Evolutionary conservation across 179 eudicot genomes (phyloP).

Genomic region (Monotropa hypopitys): DNA sequence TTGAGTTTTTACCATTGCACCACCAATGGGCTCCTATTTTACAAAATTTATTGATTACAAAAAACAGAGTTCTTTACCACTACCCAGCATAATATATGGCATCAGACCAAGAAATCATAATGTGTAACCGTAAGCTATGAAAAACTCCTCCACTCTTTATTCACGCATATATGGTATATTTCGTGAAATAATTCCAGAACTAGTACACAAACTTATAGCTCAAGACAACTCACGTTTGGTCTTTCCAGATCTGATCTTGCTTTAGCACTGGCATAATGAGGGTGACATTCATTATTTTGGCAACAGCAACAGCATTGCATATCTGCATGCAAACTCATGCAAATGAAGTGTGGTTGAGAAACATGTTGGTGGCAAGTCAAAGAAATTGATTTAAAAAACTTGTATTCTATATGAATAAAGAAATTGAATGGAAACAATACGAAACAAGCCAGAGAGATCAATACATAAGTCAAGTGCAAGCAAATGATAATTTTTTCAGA

Average conservation of each 20-base stretch:
- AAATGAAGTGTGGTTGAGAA: background rate
- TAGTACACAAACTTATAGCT: background rate
- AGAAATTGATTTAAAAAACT: background rate
- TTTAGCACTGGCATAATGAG: constrained; percentile 93
- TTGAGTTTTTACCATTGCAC: too few species aligned
- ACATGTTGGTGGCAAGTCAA: background rate
- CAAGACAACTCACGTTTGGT: constrained; percentile 76
- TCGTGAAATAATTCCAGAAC: background rate
- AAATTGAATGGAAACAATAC: background rate
- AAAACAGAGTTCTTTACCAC: background rate
- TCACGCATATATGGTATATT: background rate
- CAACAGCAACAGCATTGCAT: constrained; percentile 98
- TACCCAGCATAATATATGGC: background rate
- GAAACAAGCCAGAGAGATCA: background rate
- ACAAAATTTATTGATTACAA: too few species aligned
- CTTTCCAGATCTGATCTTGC: constrained; percentile 99
- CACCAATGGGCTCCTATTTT: too few species aligned
- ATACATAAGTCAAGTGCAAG: background rate
- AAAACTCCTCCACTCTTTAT: background rate
- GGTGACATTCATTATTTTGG: constrained; percentile 88
- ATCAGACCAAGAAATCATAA: background rate
- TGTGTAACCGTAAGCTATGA: background rate
- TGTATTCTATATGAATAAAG: background rate
- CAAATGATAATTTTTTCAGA: background rate
- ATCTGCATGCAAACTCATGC: constrained; percentile 43